Evolutionary conservation across 352 stramenopile genomes (phyloP).

Genomic region (Saprolegnia diclina): DNA sequence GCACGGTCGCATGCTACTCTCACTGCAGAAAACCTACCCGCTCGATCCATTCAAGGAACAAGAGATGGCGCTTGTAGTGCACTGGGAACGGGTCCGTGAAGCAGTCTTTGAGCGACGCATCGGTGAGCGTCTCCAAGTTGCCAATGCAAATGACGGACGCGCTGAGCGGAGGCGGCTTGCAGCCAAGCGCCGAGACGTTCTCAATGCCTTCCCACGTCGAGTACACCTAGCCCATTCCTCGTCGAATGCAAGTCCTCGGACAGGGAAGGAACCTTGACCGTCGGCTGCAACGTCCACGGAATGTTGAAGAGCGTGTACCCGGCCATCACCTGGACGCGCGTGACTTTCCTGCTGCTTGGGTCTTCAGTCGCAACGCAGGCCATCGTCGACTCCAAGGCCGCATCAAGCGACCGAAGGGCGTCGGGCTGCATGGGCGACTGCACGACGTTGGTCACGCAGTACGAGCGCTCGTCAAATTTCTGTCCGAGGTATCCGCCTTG

Average conservation of each 20-base stretch:
- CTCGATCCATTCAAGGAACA: background rate
- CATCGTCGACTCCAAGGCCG: background rate
- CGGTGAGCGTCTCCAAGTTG: background rate
- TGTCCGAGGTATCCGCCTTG: background rate
- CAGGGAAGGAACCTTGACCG: background rate
- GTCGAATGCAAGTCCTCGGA: background rate
- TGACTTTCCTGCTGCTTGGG: background rate
- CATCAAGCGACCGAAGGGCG: background rate
- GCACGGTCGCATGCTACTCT: background rate
- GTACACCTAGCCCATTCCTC: background rate
- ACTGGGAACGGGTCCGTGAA: background rate
- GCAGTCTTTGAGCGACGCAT: background rate
- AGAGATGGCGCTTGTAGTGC: background rate
- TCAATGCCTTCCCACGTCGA: slow-evolving; percentile 16
- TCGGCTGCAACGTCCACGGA: background rate
- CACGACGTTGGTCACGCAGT: background rate
- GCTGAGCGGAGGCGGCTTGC: slow-evolving; percentile 1
- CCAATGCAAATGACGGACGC: background rate
- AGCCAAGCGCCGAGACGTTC: background rate
- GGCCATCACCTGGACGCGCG: background rate
- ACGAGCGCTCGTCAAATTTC: background rate
- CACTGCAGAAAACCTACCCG: background rate
- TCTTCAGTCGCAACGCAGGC: background rate
- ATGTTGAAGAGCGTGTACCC: background rate
- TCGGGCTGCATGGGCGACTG: background rate